Conservation (phyloP, 805 yeast genomes). For the Yarrowia hollandica region DNA sequence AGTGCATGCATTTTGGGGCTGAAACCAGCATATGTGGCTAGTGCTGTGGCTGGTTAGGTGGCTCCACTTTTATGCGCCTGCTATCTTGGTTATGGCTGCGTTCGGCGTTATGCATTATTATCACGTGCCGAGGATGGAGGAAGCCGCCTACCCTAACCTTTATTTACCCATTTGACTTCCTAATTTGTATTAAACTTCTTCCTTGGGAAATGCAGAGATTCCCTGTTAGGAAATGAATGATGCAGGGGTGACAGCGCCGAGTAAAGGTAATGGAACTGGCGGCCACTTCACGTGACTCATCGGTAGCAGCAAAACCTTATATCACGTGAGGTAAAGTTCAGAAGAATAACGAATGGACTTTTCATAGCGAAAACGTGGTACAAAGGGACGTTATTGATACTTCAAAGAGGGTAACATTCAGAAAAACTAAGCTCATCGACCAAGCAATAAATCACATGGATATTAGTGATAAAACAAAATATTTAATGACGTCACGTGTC, state of each 20-base stretch:
- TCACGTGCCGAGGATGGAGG: slow-evolving; percentile 14
- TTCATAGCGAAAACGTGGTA: background rate
- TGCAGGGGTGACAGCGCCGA: slow-evolving; percentile 27
- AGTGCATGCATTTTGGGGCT: slow-evolving; percentile 1
- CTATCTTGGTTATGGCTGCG: no score
- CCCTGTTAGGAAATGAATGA: slow-evolving; percentile 1
- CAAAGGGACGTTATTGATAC: background rate
- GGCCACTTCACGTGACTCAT: slow-evolving; percentile 16
- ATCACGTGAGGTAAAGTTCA: background rate
- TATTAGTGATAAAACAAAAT: background rate
- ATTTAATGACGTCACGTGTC: background rate
- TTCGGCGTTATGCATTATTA: background rate
- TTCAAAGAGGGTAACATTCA: no score
- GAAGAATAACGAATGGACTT: background rate
- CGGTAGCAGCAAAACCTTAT: background rate
- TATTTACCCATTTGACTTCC: slow-evolving; percentile 23
- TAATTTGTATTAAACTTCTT: slow-evolving; percentile 1
- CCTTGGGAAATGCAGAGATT: slow-evolving; percentile 16
- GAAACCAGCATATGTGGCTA: slow-evolving; percentile 3
- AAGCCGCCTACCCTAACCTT: slow-evolving; percentile 20
- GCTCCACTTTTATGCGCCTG: slow-evolving; percentile 24
- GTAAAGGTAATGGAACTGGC: slow-evolving; percentile 10
- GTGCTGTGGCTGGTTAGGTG: slow-evolving; percentile 2
- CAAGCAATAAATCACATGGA: no score
- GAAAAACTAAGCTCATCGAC: no score